A percentile compares a stretch with the other conserved stretches of the same genome.
Evolutionary conservation across 805 yeast species (phyloP).

Genomic region (Spencermartinsiella europaea): DNA sequence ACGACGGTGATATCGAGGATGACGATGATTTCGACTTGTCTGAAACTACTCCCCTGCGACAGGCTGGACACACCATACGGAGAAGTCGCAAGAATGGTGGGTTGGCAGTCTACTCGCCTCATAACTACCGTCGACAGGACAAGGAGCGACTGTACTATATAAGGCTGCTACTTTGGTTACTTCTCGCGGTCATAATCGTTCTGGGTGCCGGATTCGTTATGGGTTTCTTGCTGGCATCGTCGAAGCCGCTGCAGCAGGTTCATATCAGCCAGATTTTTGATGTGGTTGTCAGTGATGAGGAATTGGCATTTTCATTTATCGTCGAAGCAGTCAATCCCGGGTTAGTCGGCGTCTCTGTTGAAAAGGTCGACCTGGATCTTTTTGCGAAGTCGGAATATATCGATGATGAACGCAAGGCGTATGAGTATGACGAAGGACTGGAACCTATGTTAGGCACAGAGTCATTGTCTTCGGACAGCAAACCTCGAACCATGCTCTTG

Average conservation of each 20-base stretch:
- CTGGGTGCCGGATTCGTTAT: conserved; percentile 60
- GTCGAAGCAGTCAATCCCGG: conserved; percentile 88
- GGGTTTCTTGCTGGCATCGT: conserved; percentile 82
- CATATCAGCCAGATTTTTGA: conserved; percentile 58
- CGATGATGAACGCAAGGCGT: conserved; percentile 16
- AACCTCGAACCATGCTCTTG: conserved; percentile 61
- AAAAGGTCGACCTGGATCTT: conserved; percentile 69
- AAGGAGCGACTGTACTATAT: conserved; percentile 20
- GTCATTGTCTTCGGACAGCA: conserved; percentile 22
- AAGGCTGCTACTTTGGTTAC: conserved; percentile 31
- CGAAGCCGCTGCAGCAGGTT: conserved; percentile 72
- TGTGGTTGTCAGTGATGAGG: conserved; percentile 76
- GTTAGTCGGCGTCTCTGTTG: conserved; percentile 58
- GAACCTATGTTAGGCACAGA: conserved; percentile 14
- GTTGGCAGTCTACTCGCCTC: conserved; percentile 40
- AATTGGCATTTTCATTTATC: conserved; percentile 70
- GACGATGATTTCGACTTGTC: conserved; percentile 26
- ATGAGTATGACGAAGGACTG: conserved; percentile 10
- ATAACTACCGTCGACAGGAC: conserved; percentile 34
- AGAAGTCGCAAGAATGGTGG: conserved; percentile 20
- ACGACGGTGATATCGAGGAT: conserved; percentile 44
- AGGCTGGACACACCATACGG: conserved; percentile 18
- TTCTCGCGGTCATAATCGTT: conserved; percentile 25
- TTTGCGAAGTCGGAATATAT: conserved; percentile 46
- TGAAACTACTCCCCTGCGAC: conserved; percentile 33